Evolutionary conservation across 225 moss, liverwort and hornwort genomes (phyloP).

Genomic region (Sphagnum tenellum): DNA sequence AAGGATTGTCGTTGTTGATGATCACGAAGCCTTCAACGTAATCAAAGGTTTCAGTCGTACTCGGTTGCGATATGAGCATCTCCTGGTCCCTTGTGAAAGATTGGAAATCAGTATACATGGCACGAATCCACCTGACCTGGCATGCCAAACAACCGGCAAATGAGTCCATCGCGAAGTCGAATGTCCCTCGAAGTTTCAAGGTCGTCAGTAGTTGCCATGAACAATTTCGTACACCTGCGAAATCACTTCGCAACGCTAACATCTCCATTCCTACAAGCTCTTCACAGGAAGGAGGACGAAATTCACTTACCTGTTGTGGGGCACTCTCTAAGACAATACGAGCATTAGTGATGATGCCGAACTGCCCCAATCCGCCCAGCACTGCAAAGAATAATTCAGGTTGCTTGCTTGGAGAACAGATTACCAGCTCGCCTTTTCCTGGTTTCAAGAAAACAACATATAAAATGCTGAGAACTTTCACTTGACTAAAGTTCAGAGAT

Average conservation of each 20-base stretch:
- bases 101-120: conserved; percentile 32
- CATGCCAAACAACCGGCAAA: background rate
- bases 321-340: conserved; percentile 31
- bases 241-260: background rate
- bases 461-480: background rate
- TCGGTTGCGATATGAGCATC: conserved; percentile 18
- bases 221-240: background rate
- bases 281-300: background rate
- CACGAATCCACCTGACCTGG: conserved; percentile 42
- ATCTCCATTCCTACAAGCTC: background rate
- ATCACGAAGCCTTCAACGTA: conserved; percentile 44
- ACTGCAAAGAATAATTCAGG: conserved; percentile 30
- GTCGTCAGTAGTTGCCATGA: too few relatives aligned
- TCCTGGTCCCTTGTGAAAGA: conserved; percentile 28
- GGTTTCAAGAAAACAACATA: background rate
- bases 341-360: conserved; percentile 45
- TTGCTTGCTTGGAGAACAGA: conserved; percentile 19
- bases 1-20: conserved; percentile 14
- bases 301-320: conserved; percentile 10
- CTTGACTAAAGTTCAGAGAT: background rate
- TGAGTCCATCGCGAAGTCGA: too few relatives aligned
- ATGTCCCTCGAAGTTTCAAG: too few relatives aligned
- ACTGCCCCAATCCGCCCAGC: conserved; percentile 44
- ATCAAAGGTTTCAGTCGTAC: conserved; percentile 15
- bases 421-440: conserved; percentile 29